Evolutionary conservation across 805 yeast genomes (phyloP).

Genomic region (Saturnispora silvae): DNA sequence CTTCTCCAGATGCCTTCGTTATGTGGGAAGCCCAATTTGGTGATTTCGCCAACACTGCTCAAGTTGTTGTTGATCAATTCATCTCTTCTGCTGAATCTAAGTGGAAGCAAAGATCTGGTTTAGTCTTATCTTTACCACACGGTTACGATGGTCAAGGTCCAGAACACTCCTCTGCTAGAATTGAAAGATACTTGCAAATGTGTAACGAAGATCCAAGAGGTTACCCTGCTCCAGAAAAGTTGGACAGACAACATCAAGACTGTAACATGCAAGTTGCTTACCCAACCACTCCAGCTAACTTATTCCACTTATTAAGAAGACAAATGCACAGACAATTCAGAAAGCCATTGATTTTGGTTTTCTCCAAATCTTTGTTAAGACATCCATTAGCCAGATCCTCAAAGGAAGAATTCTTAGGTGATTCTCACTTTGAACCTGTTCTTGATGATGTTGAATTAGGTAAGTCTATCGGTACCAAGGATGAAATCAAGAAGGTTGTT

Average conservation of each 20-base stretch:
- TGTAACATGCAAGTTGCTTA: slow-evolving; percentile 96
- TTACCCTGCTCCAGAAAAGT: slow-evolving; percentile 84
- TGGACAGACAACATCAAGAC: slow-evolving; percentile 97
- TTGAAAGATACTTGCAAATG: slow-evolving; percentile 92
- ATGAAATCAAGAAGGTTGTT: slow-evolving; percentile 79
- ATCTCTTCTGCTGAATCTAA: slow-evolving; percentile 94
- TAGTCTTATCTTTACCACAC: slow-evolving; percentile 91
- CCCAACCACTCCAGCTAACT: slow-evolving; percentile 95
- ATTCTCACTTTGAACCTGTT: slow-evolving; percentile 89
- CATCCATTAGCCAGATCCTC: slow-evolving; percentile 93
- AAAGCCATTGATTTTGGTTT: slow-evolving; percentile 75
- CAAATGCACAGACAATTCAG: slow-evolving; percentile 99
- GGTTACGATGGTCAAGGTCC: slow-evolving; percentile 99
- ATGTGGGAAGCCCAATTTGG: slow-evolving; percentile 99
- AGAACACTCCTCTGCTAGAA: slow-evolving; percentile 96
- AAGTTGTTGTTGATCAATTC: slow-evolving; percentile 94
- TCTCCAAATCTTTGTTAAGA: slow-evolving; percentile 90
- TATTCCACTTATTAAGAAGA: slow-evolving; percentile 95
- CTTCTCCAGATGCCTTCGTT: slow-evolving; percentile 93
- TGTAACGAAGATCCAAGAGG: slow-evolving; percentile 91
- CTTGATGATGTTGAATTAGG: slow-evolving; percentile 88
- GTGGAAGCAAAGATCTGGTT: slow-evolving; percentile 98
- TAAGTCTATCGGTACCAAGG: slow-evolving; percentile 62
- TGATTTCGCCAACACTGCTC: slow-evolving; percentile 99
- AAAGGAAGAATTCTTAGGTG: slow-evolving; percentile 78